These are phyloP conservation scores for Phialemonium atrogriseum DNA, from an alignment of 2,329 filamentous ascomycete species.

Conservation along the genomic window DNA sequence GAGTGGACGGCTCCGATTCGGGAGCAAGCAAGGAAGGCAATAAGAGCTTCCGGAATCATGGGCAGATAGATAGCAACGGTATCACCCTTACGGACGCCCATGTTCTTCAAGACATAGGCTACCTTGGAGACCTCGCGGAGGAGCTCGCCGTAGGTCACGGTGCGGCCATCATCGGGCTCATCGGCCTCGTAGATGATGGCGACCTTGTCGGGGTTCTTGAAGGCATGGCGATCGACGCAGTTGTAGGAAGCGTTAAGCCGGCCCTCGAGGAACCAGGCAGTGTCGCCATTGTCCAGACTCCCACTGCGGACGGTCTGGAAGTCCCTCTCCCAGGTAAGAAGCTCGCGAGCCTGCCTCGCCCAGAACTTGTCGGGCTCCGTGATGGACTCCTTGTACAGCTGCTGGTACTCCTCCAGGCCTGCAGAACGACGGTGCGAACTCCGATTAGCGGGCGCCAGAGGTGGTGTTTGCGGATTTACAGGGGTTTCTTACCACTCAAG, in stretches of 20 bases:
- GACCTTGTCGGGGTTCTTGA: slow-evolving; percentile 84
- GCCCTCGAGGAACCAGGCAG: slow-evolving; percentile 91
- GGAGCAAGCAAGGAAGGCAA: slow-evolving; percentile 83
- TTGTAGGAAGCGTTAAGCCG: slow-evolving; percentile 95
- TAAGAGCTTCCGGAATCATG: slow-evolving; percentile 94
- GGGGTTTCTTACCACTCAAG: slow-evolving; percentile 44
- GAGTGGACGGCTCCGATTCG: slow-evolving; percentile 96
- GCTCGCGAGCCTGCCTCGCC: slow-evolving; percentile 75
- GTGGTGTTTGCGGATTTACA: slow-evolving; percentile 3
- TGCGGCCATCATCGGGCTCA: slow-evolving; percentile 78
- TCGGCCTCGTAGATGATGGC: slow-evolving; percentile 99
- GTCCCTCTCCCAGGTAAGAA: slow-evolving; percentile 83
- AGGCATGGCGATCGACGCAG: slow-evolving; percentile 93
- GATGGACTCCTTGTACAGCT: slow-evolving; percentile 76
- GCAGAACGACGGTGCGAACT: slow-evolving; percentile 1
- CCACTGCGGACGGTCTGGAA: slow-evolving; percentile 85
- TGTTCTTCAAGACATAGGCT: slow-evolving; percentile 82
- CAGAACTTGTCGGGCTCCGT: slow-evolving; percentile 84
- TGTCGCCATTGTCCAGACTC: slow-evolving; percentile 70
- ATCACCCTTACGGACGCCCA: slow-evolving; percentile 95
- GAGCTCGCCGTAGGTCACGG: slow-evolving; percentile 87
- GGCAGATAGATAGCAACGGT: slow-evolving; percentile 95
- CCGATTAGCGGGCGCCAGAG: slow-evolving; percentile 2
- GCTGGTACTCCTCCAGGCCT: slow-evolving; percentile 61
- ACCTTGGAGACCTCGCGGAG: slow-evolving; percentile 84